These are phyloP conservation scores for Cryptosporidium xiaoi DNA, from an alignment of 169 alveolate genomes.

Conservation along the genomic window DNA sequence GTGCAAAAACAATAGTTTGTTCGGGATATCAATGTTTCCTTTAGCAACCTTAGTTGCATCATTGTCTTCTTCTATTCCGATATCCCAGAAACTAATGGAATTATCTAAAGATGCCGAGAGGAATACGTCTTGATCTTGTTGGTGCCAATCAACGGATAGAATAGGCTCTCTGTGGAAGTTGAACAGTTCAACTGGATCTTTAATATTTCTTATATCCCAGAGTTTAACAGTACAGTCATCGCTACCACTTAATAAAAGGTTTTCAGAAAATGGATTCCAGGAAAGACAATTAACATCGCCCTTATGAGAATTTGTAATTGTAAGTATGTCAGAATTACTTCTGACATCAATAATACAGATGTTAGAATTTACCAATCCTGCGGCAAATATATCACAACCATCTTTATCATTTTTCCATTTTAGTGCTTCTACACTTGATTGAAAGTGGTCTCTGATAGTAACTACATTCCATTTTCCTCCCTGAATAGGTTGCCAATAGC, in stretches of 20 bases:
- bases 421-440: constrained; percentile 65
- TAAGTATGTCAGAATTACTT: constrained; percentile 15
- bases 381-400: constrained; percentile 39
- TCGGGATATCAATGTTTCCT: constrained; percentile 14
- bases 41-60: background rate
- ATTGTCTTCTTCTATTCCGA: constrained; percentile 64
- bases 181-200: constrained; percentile 26
- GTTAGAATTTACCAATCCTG: constrained; percentile 65
- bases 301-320: constrained; percentile 36
- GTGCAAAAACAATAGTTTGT: constrained; percentile 52
- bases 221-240: constrained; percentile 56
- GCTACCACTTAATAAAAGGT: constrained; percentile 61
- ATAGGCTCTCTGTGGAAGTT: constrained; percentile 56
- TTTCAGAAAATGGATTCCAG: constrained; percentile 65
- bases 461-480: constrained; percentile 60
- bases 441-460: constrained; percentile 22
- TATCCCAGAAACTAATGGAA: constrained; percentile 72
- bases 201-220: constrained; percentile 55
- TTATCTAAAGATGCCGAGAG: constrained; percentile 69
- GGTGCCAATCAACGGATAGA: constrained; percentile 63
- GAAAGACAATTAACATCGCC: constrained; percentile 71
- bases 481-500: constrained; percentile 56
- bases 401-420: constrained; percentile 51
- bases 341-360: constrained; percentile 48
- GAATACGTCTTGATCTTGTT: constrained; percentile 57